These are phyloP conservation scores for Zopfia rhizophila DNA, from an alignment of 2,329 filamentous ascomycete species.

Conservation along the genomic window DNA sequence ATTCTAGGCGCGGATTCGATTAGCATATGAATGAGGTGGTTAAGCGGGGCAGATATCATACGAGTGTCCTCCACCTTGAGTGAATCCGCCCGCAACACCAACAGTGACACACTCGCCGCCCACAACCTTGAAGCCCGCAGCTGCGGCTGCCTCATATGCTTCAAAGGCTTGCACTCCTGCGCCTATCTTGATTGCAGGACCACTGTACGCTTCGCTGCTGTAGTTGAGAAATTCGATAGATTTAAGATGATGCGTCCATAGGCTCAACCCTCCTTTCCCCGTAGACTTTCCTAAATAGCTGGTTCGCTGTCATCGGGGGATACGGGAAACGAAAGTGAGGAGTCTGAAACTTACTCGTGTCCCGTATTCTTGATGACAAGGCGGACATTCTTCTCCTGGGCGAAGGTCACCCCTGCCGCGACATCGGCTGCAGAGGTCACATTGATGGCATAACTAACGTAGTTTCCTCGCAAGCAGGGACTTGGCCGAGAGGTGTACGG, in stretches of 20 bases:
- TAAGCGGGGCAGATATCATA: constrained; percentile 9
- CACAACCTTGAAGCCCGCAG: constrained; percentile 32
- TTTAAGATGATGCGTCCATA: constrained; percentile 46
- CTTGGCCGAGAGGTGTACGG: constrained; percentile 22
- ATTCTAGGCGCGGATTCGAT: no score
- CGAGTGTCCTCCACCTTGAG: constrained; percentile 44
- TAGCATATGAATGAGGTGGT: not conserved
- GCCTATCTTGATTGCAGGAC: constrained; percentile 37
- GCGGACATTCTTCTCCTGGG: constrained; percentile 35
- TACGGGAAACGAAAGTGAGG: not conserved
- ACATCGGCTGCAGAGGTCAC: constrained; percentile 28
- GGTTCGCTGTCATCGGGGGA: not conserved
- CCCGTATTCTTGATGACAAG: constrained; percentile 38
- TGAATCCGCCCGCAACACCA: constrained; percentile 45
- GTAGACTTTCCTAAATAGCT: constrained; percentile 37
- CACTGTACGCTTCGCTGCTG: constrained; percentile 34
- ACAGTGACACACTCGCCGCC: constrained; percentile 46
- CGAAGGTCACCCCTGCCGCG: constrained; percentile 34
- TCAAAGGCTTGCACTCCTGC: constrained; percentile 41
- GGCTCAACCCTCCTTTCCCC: constrained; percentile 37
- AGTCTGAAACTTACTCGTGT: constrained; percentile 39
- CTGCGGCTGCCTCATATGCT: constrained; percentile 30
- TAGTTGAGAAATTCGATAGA: constrained; percentile 30
- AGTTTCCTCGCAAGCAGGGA: constrained; percentile 36
- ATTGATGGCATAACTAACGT: constrained; percentile 51